A percentile compares a stretch with the other conserved stretches of the same genome.
Evolutionary conservation across 371 early-diverging fungal genomes (phyloP).

Genomic region (Nematocida ausubeli): DNA sequence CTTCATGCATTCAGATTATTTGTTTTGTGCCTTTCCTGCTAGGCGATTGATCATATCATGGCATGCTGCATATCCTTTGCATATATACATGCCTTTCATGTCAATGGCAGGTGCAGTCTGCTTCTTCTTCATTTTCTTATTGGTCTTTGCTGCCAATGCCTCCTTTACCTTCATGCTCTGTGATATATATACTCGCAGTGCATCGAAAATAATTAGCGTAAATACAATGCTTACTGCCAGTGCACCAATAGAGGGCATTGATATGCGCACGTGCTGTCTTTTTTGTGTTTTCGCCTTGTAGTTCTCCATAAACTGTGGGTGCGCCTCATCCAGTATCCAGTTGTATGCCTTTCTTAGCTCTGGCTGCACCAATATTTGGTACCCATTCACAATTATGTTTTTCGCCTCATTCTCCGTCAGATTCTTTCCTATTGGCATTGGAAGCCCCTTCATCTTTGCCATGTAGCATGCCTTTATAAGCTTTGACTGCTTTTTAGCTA

Average conservation of each 20-base stretch:
- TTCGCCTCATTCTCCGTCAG: not conserved
- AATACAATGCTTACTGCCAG: not conserved
- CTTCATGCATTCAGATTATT: not conserved
- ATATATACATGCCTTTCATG: conserved; percentile 19
- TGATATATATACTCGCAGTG: not conserved
- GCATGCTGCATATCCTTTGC: not conserved
- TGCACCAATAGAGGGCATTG: conserved; percentile 24
- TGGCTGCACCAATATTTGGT: conserved; percentile 30
- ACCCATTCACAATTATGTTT: conserved; percentile 27
- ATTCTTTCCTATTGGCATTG: not conserved
- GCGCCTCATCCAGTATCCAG: conserved; percentile 48
- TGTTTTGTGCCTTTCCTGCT: not conserved
- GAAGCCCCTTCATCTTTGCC: not conserved
- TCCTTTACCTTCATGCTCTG: not conserved
- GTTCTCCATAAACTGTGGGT: conserved; percentile 40
- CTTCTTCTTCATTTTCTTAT: conserved; percentile 24
- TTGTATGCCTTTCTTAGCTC: conserved; percentile 44
- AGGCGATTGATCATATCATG: not conserved
- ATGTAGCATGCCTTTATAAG: conserved; percentile 46
- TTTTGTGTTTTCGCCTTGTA: not conserved
- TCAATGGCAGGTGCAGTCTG: not conserved
- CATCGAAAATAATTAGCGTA: conserved; percentile 11
- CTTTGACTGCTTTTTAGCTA: not conserved
- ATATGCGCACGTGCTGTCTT: not conserved
- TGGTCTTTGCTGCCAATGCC: not conserved